phyloP scores from a whole-genome alignment of 2,329 filamentous ascomycete genomes.

The Trichoderma simmonsii region DNA sequence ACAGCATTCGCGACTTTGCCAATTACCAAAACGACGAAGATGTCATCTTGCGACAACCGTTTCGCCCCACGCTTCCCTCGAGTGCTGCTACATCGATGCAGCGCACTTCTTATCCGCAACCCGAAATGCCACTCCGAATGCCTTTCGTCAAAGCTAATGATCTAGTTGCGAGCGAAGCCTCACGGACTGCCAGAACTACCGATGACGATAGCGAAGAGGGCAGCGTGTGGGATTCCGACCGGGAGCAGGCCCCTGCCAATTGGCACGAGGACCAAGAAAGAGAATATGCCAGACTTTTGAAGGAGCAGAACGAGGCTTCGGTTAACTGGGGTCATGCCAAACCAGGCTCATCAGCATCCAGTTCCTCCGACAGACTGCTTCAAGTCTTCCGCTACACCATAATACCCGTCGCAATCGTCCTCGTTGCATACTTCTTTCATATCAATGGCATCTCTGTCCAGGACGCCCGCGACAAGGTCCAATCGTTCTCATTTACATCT shows the following conservation, averaged over 20 bases:
- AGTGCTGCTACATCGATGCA: constrained; percentile 21
- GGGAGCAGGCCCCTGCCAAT: constrained; percentile 28
- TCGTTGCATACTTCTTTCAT: constrained; percentile 60
- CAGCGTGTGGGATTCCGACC: not conserved
- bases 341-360: not conserved
- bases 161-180: constrained; percentile 34
- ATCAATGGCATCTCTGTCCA: constrained; percentile 57
- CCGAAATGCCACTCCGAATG: constrained; percentile 54
- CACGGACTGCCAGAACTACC: constrained; percentile 19
- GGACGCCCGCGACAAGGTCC: constrained; percentile 59
- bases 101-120: constrained; percentile 34
- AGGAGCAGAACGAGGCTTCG: not conserved
- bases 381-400: constrained; percentile 57
- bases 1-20: constrained; percentile 54
- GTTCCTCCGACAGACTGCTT: not conserved
- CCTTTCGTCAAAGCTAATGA: constrained; percentile 45
- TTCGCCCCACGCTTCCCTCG: constrained; percentile 50
- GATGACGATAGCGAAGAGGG: not conserved
- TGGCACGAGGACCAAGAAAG: constrained; percentile 22
- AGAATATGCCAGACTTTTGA: not conserved
- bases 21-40: constrained; percentile 54
- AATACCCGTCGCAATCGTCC: constrained; percentile 58
- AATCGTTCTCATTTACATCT: constrained; percentile 55
- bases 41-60: constrained; percentile 53
- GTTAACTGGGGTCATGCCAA: not conserved